These are phyloP conservation scores for Boeremia exigua DNA, from an alignment of 2,329 filamentous ascomycete species.

Conservation along the genomic window DNA sequence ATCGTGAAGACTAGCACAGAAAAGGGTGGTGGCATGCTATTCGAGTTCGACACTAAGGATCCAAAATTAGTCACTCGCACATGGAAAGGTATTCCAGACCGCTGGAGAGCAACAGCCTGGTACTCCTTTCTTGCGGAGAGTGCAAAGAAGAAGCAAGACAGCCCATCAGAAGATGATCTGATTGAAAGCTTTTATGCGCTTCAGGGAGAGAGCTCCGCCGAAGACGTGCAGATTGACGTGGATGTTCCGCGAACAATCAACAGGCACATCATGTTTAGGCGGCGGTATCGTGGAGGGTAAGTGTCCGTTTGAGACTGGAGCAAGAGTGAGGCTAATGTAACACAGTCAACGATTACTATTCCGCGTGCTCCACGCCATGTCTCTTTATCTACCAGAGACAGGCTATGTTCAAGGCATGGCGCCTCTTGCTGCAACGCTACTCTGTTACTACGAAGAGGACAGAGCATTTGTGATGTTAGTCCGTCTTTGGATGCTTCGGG, in stretches of 20 bases:
- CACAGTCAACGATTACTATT: slow-evolving; percentile 80
- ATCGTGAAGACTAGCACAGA: slow-evolving; percentile 52
- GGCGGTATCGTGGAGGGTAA: slow-evolving; percentile 82
- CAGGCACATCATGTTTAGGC: slow-evolving; percentile 95
- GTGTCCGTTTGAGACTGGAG: slow-evolving; percentile 3
- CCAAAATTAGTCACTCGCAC: slow-evolving; percentile 84
- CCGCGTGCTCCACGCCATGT: slow-evolving; percentile 88
- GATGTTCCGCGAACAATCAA: slow-evolving; percentile 96
- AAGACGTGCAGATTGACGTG: slow-evolving; percentile 96
- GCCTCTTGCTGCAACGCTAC: slow-evolving; percentile 84
- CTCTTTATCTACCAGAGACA: slow-evolving; percentile 86
- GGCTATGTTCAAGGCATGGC: slow-evolving; percentile 99
- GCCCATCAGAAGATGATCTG: slow-evolving; percentile 72
- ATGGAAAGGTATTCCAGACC: slow-evolving; percentile 98
- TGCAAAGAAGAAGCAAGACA: slow-evolving; percentile 68
- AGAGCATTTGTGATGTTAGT: slow-evolving; percentile 94
- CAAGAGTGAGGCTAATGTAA: slow-evolving; percentile 21
- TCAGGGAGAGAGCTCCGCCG: slow-evolving; percentile 76
- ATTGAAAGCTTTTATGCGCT: slow-evolving; percentile 74
- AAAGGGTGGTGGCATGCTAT: slow-evolving; percentile 68
- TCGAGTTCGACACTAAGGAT: slow-evolving; percentile 81
- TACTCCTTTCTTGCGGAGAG: slow-evolving; percentile 86
- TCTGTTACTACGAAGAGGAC: slow-evolving; percentile 98
- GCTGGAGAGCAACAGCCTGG: slow-evolving; percentile 93
- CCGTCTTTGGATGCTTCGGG: slow-evolving; percentile 88